Base-by-base conservation (phyloP, 208 protist genomes). In the Acanthamoeba healyi region DNA sequence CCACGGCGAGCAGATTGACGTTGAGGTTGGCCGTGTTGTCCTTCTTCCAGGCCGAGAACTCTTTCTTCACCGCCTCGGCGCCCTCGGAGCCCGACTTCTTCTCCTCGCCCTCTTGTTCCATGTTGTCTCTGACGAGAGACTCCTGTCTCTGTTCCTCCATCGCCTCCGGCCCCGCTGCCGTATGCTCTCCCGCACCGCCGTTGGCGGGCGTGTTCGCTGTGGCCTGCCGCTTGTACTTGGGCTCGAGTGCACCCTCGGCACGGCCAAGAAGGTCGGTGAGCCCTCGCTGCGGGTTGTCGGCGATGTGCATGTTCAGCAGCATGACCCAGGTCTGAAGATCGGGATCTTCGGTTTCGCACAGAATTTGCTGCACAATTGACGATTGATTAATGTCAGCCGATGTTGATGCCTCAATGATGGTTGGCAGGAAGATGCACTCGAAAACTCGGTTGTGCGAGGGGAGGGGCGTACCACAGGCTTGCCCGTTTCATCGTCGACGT, bases 241-340 rank as follows among this genome's bases (percentile, higher is more conserved):
- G 34, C 6, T 91, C 84, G 9, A 91, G 84, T 5, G 58, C 58
- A 32, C 84, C 84, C 32, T 91, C 84, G n/a, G 84, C 84, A 51
- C 84, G 84, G 1, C 56, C 58, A 2, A 91, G 84, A 19, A 91
- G 42, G 26, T 91, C 84, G 19, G 84, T 91, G 15, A 91, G 36
- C 1, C 84, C 84, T 10, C 84, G 51, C 34, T 91, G 84, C 34
- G 84, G 84, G 40, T 91, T 91, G 38, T 74, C 58, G 2, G 51
- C 56, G n/a, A 91, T 72, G 36, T 91, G 84, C 84, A 91, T 91
- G 84, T 91, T 91, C 38, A 72, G 22, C 4, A 91, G 34, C 84
- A 91, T 91, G 22, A 40, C 34, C 51, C 51, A 91, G 36, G 51
- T 51, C 38, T 51, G 34, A 32, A 91, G 84, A 10, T 91, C 84